A percentile compares a stretch with the other conserved stretches of the same genome.
Conservation (phyloP, 805 yeast species). For the Phaffomyces antillensis region DNA sequence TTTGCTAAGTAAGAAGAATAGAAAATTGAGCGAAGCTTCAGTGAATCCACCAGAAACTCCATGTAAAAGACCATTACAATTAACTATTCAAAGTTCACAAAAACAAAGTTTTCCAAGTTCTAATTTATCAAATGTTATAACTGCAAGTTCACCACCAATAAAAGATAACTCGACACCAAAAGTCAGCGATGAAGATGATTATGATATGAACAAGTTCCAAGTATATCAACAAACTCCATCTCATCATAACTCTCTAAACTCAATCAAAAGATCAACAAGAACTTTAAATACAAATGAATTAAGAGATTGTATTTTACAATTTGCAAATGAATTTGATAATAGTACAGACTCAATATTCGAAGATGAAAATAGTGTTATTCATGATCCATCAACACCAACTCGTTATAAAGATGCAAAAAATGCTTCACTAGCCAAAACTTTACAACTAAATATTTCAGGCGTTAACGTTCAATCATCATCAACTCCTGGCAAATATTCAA, state of each 20-base stretch:
- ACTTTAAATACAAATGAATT: conserved; percentile 32
- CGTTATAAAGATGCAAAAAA: conserved; percentile 21
- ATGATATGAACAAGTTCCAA: conserved; percentile 6
- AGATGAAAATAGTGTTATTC: conserved; percentile 12
- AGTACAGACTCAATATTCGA: conserved; percentile 23
- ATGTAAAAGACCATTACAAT: conserved; percentile 38
- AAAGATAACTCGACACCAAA: conserved; percentile 23
- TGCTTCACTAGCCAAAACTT: conserved; percentile 11
- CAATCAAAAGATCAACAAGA: conserved; percentile 20
- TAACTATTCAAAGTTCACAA: conserved; percentile 11
- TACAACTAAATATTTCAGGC: conserved; percentile 10
- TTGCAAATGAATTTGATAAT: conserved; percentile 37
- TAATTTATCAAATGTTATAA: conserved; percentile 23
- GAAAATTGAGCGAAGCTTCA: conserved; percentile 27
- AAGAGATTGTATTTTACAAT: conserved; percentile 33
- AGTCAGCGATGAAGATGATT: conserved; percentile 11
- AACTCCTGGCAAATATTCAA: conserved; percentile 15
- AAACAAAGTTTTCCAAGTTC: conserved; percentile 19
- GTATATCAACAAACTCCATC: conserved; percentile 17
- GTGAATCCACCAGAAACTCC: conserved; percentile 57
- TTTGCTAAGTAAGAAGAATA: conserved; percentile 52
- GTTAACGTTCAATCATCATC: conserved; percentile 10
- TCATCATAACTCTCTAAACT: conserved; percentile 6
- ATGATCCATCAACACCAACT: conserved; percentile 40
- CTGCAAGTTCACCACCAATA: conserved; percentile 24